Base-by-base conservation (phyloP, 768 basidiomycete genomes). In the Hygrophoropsis aurantiaca region DNA sequence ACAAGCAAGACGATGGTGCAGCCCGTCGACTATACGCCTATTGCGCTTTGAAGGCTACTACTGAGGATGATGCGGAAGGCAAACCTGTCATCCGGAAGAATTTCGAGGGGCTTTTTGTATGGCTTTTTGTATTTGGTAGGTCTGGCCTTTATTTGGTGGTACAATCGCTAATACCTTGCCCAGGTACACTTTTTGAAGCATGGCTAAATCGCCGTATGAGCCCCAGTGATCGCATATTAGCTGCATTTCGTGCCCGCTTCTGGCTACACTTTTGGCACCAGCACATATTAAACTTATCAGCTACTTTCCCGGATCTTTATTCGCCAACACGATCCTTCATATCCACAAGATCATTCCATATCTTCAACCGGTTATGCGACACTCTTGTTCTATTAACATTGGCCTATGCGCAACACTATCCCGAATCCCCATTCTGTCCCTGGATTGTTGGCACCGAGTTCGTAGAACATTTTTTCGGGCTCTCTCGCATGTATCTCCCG, bases 1-100 rank as follows among this genome's bases (percentile, higher is more conserved):
- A 64, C 42, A 64, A 66, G 38, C 62, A 66, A 38, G 62, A 66
- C 43, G 64, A 66, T 43, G 62, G 62, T 3, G 56, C 62, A 3
- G 64, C 64, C 1, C 54, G 59, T 6, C 45, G 58, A 2, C n/a
- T 59, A 4, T 65, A 63, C 27, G 57, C 60, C 42, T 11, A 11
- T 25, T 23, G 51, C 7, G 62, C 57, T 2, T 39, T 64, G 4
- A 2, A 5, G 2, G 59, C 56, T 16, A 59, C 52, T 1, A 47
- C 37, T 1, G 40, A 33, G 2, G 39, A 44, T 23, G 46, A 39
- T 5, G 54, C n/a, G n/a, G n/a, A n/a, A n/a, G n/a, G n/a, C n/a
- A n/a, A n/a, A n/a, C n/a, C n/a, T n/a, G n/a, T n/a, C n/a, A n/a
- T n/a, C n/a, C n/a, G n/a, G n/a, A n/a, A n/a, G n/a, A n/a, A n/a